Evolutionary conservation across 2,329 filamentous ascomycete genomes (phyloP).

Genomic region (Diplodia seriata): DNA sequence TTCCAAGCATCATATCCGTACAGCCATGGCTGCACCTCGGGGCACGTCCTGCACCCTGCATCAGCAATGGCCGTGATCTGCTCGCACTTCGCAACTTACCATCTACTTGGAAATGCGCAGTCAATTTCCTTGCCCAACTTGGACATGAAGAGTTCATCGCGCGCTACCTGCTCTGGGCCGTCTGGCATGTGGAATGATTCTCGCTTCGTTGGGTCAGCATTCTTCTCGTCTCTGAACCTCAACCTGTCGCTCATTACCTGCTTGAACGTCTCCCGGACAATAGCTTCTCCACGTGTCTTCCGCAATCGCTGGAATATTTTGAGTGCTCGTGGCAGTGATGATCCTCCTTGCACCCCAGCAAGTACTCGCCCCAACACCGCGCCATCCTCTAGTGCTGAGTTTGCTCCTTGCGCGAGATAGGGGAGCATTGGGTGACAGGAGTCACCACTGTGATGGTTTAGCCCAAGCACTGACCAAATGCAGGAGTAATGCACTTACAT

Average conservation of each 20-base stretch:
- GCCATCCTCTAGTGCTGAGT: conserved; percentile 72
- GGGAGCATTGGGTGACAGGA: conserved; percentile 47
- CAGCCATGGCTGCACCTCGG: conserved; percentile 45
- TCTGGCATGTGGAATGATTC: conserved; percentile 53
- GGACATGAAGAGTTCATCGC: conserved; percentile 65
- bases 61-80: neutral
- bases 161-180: conserved; percentile 63
- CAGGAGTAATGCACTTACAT: conserved; percentile 49
- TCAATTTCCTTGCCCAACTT: conserved; percentile 61
- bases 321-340: conserved; percentile 39
- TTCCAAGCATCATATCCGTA: conserved; percentile 46
- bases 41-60: conserved; percentile 39
- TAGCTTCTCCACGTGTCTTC: conserved; percentile 59
- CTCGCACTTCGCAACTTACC: conserved; percentile 43
- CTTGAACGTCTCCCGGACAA: conserved; percentile 69
- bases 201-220: conserved; percentile 36
- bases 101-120: conserved; percentile 67
- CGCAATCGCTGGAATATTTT: conserved; percentile 55
- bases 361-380: conserved; percentile 68
- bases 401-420: conserved; percentile 59
- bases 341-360: conserved; percentile 21
- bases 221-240: neutral
- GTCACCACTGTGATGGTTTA: conserved; percentile 39
- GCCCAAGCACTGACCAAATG: conserved; percentile 63
- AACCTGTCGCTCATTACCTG: conserved; percentile 34